A percentile compares a stretch with the other conserved stretches of the same genome.
These are phyloP conservation scores for Microbotryomycetes sp. DNA, from an alignment of 1,284 basidiomycete species.

Conservation along the genomic window DNA sequence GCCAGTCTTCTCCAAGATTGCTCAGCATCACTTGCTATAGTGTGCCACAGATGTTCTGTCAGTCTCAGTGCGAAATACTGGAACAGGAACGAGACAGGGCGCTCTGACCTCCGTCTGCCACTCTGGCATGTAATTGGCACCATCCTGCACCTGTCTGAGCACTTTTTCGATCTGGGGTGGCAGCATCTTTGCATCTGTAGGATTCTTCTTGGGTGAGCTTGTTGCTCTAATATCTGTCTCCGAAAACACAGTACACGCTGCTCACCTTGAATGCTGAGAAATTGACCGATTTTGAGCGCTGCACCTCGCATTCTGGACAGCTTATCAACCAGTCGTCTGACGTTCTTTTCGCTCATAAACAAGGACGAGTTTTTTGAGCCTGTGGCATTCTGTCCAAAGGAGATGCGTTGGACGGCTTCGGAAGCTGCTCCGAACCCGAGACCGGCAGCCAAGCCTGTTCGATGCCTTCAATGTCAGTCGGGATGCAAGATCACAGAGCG, in stretches of 20 bases:
- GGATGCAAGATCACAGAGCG: not conserved
- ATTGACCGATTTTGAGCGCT: constrained; percentile 93
- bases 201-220: too few species aligned
- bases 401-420: constrained; percentile 45
- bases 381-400: constrained; percentile 26
- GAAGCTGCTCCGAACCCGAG: constrained; percentile 57
- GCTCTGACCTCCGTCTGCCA: constrained; percentile 85
- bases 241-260: not conserved
- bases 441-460: constrained; percentile 62
- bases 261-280: constrained; percentile 91
- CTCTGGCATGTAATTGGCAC: constrained; percentile 97
- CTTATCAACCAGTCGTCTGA: constrained; percentile 83
- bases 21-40: constrained; percentile 65
- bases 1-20: constrained; percentile 74
- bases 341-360: constrained; percentile 82
- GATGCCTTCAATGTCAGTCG: not conserved
- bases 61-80: too few species aligned
- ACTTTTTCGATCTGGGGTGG: constrained; percentile 85
- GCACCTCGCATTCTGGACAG: constrained; percentile 92
- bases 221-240: not conserved
- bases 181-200: constrained; percentile 71
- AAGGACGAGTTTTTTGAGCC: constrained; percentile 40
- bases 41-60: too few species aligned
- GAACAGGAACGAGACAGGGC: too few species aligned
- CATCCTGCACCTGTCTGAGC: constrained; percentile 84